Percentiles rank a stretch among this genome's conserved stretches.
phyloP scores from a whole-genome alignment of 805 yeast species.

The Starmerella geochares region DNA sequence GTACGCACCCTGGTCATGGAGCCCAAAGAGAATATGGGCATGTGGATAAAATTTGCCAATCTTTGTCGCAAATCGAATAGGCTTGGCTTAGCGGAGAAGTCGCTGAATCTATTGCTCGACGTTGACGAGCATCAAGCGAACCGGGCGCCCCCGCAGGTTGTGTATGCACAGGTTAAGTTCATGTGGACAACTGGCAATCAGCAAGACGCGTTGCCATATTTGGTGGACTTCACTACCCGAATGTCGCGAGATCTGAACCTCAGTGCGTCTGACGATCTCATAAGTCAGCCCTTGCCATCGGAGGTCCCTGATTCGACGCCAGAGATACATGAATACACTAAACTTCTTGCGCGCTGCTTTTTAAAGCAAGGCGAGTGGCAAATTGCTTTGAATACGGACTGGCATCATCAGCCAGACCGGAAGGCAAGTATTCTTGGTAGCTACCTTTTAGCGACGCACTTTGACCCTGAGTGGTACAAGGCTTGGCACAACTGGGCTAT shows the following conservation, averaged over 20 bases:
- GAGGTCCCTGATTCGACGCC: constrained; percentile 52
- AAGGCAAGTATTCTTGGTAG: constrained; percentile 85
- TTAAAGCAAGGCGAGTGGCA: constrained; percentile 99
- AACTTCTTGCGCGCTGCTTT: constrained; percentile 82
- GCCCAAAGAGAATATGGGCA: constrained; percentile 93
- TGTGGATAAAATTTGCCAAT: constrained; percentile 97
- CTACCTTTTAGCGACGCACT: constrained; percentile 85
- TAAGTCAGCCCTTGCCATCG: constrained; percentile 74
- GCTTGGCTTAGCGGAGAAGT: constrained; percentile 82
- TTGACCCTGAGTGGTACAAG: constrained; percentile 87
- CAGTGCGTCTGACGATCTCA: constrained; percentile 66
- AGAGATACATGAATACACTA: constrained; percentile 74
- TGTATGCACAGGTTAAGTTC: constrained; percentile 90
- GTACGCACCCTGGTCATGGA: constrained; percentile 86
- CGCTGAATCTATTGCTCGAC: constrained; percentile 53
- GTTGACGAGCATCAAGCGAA: constrained; percentile 36
- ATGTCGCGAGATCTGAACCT: constrained; percentile 83
- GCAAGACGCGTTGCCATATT: constrained; percentile 71
- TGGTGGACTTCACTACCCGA: constrained; percentile 82
- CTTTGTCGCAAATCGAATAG: constrained; percentile 90
- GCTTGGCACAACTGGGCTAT: constrained; percentile 99
- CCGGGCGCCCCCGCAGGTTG: constrained; percentile 91
- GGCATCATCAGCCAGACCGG: constrained; percentile 58
- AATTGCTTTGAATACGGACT: constrained; percentile 62
- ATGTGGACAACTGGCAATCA: constrained; percentile 94